Percentiles rank a stretch among this genome's conserved stretches.
phyloP scores from a whole-genome alignment of 176 grass and related monocot species.

The Olyra latifolia region DNA sequence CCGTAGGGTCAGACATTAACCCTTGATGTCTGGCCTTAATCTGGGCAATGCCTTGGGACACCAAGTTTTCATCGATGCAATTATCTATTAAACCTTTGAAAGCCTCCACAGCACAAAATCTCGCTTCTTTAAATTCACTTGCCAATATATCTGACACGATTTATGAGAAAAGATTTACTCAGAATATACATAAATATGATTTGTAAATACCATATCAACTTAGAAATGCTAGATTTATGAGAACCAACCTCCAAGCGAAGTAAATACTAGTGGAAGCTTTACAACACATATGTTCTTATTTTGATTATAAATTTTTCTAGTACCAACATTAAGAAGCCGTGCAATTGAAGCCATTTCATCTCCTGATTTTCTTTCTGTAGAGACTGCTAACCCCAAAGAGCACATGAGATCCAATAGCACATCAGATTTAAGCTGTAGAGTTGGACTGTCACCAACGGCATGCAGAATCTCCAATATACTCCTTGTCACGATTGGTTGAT shows the following conservation, averaged over 20 bases:
- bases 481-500: slow-evolving; percentile 63
- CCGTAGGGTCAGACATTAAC: slow-evolving; percentile 54
- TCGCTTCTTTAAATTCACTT: slow-evolving; percentile 87
- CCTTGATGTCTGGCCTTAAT: slow-evolving; percentile 70
- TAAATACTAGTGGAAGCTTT: slow-evolving; percentile 79
- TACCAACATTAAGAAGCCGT: slow-evolving; percentile 64
- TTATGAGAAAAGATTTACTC: neutral
- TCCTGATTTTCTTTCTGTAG: slow-evolving; percentile 71
- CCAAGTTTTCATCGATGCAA: slow-evolving; percentile 75
- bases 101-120: slow-evolving; percentile 72
- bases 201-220: neutral
- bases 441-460: slow-evolving; percentile 55
- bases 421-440: slow-evolving; percentile 58
- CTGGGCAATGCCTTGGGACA: slow-evolving; percentile 63
- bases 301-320: slow-evolving; percentile 65
- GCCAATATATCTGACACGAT: slow-evolving; percentile 73
- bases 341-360: slow-evolving; percentile 80
- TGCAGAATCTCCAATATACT: slow-evolving; percentile 79
- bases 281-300: slow-evolving; percentile 63
- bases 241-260: slow-evolving; percentile 77
- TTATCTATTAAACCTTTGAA: slow-evolving; percentile 66
- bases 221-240: slow-evolving; percentile 28
- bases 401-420: slow-evolving; percentile 76
- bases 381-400: slow-evolving; percentile 52
- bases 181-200: neutral